phyloP scores from a whole-genome alignment of 1,139 yeast genomes.

The Lodderomyces parapsilosis region DNA sequence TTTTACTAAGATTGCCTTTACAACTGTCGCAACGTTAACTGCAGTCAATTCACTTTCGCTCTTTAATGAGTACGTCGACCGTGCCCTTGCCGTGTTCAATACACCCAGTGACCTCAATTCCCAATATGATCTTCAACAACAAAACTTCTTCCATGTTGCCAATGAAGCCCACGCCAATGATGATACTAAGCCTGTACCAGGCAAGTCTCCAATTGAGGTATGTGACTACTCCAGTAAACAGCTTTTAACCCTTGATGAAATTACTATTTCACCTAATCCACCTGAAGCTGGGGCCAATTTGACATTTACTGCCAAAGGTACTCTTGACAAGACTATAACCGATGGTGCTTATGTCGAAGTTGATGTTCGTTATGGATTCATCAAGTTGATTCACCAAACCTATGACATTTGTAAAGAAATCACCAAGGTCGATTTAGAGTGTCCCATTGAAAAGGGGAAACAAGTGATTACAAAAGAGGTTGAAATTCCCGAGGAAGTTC shows the following conservation, averaged over 20 bases:
- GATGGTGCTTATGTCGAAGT: conserved; percentile 93
- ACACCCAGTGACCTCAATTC: background rate
- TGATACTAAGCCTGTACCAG: conserved; percentile 69
- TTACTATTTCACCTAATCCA: conserved; percentile 78
- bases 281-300: conserved; percentile 79
- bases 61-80: conserved; percentile 15
- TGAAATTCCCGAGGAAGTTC: conserved; percentile 88
- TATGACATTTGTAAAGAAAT: conserved; percentile 89
- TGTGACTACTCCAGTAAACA: conserved; percentile 72
- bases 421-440: conserved; percentile 73
- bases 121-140: background rate
- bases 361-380: conserved; percentile 89
- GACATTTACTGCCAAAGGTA: conserved; percentile 75
- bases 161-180: conserved; percentile 3
- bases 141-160: conserved; percentile 1
- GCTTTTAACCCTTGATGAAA: conserved; percentile 56
- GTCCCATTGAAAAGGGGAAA: conserved; percentile 75
- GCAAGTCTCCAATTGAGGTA: conserved; percentile 77
- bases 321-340: conserved; percentile 50
- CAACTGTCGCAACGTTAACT: conserved; percentile 17
- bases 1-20: conserved; percentile 20
- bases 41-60: conserved; percentile 21
- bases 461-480: conserved; percentile 68
- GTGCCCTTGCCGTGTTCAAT: conserved; percentile 21
- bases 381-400: conserved; percentile 79